These are phyloP conservation scores for Trichosporon sp. DNA, from an alignment of 1,284 basidiomycete genomes.

Conservation along the genomic window DNA sequence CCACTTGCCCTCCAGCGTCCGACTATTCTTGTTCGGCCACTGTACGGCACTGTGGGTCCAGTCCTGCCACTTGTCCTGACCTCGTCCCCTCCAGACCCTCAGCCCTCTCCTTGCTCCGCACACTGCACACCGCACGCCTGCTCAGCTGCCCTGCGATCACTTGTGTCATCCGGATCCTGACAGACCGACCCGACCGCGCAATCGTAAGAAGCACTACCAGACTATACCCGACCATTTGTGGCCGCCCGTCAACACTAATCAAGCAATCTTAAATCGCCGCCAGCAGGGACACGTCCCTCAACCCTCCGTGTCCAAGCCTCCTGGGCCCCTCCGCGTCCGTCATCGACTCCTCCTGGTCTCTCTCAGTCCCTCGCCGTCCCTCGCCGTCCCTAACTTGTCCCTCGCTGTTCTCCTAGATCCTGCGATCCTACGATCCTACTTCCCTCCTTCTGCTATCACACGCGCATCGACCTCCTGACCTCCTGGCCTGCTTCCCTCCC, in stretches of 20 bases:
- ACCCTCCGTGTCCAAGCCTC: neutral
- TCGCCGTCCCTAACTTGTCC: neutral
- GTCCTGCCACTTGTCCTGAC: neutral
- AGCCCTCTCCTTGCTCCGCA: neutral
- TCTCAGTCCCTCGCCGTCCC: neutral
- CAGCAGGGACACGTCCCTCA: neutral
- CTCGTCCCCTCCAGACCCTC: neutral
- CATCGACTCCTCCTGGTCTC: neutral
- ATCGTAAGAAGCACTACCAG: neutral
- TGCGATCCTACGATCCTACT: neutral
- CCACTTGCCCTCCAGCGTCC: neutral
- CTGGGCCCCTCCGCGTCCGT: neutral
- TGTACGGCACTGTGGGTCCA: neutral
- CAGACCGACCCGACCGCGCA: neutral
- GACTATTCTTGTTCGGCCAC: neutral
- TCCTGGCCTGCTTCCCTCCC: neutral
- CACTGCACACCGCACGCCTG: no score
- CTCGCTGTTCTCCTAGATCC: conserved; percentile 3
- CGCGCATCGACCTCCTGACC: neutral
- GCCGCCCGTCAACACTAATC: neutral
- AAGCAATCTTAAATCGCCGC: neutral
- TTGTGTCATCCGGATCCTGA: neutral
- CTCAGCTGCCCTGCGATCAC: neutral
- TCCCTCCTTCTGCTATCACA: neutral
- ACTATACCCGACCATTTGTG: neutral